Evolutionary conservation across 768 basidiomycete genomes (phyloP).

Genomic region (Cyclocybe aegerita): DNA sequence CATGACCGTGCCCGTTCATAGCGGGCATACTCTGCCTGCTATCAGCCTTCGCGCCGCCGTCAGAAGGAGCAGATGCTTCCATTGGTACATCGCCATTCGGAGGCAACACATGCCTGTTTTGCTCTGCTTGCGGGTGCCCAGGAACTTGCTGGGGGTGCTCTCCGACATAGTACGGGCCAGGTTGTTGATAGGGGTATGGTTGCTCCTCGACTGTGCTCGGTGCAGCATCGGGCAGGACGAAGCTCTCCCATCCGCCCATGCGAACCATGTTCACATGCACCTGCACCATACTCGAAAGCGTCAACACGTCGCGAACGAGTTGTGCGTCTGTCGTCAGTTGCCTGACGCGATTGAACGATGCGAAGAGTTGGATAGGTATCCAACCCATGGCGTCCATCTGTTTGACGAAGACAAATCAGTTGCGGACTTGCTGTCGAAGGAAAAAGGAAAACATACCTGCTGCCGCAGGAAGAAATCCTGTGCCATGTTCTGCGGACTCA

Average conservation of each 20-base stretch:
- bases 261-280: constrained; percentile 69
- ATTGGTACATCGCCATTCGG: too few relatives aligned
- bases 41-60: too few relatives aligned
- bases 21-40: too few relatives aligned
- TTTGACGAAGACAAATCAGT: background rate
- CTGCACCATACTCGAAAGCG: constrained; percentile 66
- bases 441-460: constrained; percentile 49
- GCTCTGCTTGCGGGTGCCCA: too few relatives aligned
- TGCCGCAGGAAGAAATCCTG: constrained; percentile 81
- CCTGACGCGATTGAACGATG: constrained; percentile 85
- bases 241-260: constrained; percentile 64
- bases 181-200: constrained; percentile 2
- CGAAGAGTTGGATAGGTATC: constrained; percentile 78
- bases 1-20: background rate
- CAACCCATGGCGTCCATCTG: constrained; percentile 92
- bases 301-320: constrained; percentile 70
- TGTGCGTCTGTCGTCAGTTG: constrained; percentile 57
- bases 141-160: too few relatives aligned
- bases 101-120: too few relatives aligned
- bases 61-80: too few relatives aligned
- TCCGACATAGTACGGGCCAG: too few relatives aligned
- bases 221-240: constrained; percentile 62
- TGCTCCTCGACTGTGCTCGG: constrained; percentile 41
- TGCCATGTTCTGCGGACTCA: constrained; percentile 88
- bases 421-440: constrained; percentile 4